Evolutionary conservation across 345 rosid species (phyloP).

Genomic region (Tarenaya hassleriana): DNA sequence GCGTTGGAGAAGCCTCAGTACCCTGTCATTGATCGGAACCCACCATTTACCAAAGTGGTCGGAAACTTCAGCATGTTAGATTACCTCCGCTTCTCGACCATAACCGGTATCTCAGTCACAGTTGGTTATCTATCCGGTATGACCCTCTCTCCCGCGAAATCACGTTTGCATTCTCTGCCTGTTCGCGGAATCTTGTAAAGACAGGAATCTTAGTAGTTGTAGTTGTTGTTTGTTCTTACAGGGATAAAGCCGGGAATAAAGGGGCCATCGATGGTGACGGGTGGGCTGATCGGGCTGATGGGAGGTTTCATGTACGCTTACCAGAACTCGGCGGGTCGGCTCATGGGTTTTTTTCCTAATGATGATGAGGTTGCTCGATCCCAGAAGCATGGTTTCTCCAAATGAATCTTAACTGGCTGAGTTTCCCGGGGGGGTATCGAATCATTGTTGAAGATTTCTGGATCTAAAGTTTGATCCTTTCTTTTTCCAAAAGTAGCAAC

Average conservation of each 20-base stretch:
- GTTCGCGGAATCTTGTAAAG: background rate
- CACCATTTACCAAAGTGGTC: slow-evolving; percentile 71
- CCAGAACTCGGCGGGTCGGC: slow-evolving; percentile 91
- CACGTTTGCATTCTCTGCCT: background rate
- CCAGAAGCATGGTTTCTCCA: slow-evolving; percentile 44
- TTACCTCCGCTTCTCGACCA: slow-evolving; percentile 65
- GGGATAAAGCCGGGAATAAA: slow-evolving; percentile 86
- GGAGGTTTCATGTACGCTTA: slow-evolving; percentile 99
- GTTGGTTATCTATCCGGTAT: slow-evolving; percentile 91
- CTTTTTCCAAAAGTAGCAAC: too few species aligned
- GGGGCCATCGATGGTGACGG: slow-evolving; percentile 98
- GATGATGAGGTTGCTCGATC: slow-evolving; percentile 72
- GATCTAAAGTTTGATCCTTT: too few species aligned
- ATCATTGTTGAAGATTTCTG: too few species aligned
- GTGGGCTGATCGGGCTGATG: slow-evolving; percentile 91
- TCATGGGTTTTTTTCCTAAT: slow-evolving; percentile 94
- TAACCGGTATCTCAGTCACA: slow-evolving; percentile 82
- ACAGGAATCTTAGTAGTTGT: slow-evolving; percentile 3
- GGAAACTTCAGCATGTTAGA: slow-evolving; percentile 77
- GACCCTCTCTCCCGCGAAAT: background rate
- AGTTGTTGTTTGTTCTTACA: slow-evolving; percentile 17
- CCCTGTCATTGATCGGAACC: slow-evolving; percentile 82
- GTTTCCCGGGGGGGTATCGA: too few species aligned
- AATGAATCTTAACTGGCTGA: too few species aligned
- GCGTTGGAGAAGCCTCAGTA: slow-evolving; percentile 88